These are phyloP conservation scores for Phallus indusiatus DNA, from an alignment of 768 basidiomycete genomes.

Conservation along the genomic window DNA sequence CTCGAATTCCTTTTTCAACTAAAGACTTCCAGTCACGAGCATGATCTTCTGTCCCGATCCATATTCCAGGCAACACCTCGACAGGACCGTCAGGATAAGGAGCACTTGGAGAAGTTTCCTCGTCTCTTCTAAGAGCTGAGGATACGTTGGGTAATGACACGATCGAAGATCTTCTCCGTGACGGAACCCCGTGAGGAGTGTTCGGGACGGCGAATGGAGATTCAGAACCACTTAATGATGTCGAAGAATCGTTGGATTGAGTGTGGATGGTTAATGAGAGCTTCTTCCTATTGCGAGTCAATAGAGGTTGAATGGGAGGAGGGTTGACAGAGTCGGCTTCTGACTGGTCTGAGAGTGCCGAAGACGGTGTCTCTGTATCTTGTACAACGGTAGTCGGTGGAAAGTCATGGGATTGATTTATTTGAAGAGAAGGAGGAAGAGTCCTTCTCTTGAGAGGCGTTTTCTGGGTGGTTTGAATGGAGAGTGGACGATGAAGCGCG, in stretches of 20 bases:
- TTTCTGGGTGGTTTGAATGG: slow-evolving; percentile 21
- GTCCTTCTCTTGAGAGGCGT: slow-evolving; percentile 40
- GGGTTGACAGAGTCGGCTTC: slow-evolving; percentile 42
- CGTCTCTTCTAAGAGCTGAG: slow-evolving; percentile 51
- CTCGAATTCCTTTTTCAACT: slow-evolving; percentile 59
- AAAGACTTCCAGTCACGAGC: slow-evolving; percentile 73
- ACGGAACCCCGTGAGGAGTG: slow-evolving; percentile 22
- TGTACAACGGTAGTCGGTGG: slow-evolving; percentile 41
- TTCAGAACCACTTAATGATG: slow-evolving; percentile 35
- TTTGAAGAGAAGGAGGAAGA: slow-evolving; percentile 47
- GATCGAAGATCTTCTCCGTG: slow-evolving; percentile 55
- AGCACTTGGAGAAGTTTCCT: slow-evolving; percentile 46
- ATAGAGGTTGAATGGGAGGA: slow-evolving; percentile 27
- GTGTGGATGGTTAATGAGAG: slow-evolving; percentile 60
- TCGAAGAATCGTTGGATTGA: slow-evolving; percentile 38
- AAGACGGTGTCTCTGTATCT: slow-evolving; percentile 31
- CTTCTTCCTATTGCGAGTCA: slow-evolving; percentile 65
- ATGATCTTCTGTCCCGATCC: slow-evolving; percentile 89
- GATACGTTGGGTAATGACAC: slow-evolving; percentile 54
- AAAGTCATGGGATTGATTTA: slow-evolving; percentile 41
- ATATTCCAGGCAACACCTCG: slow-evolving; percentile 77
- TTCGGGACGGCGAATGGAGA: slow-evolving; percentile 22
- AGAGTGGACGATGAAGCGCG: slow-evolving; percentile 17
- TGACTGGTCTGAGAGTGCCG: slow-evolving; percentile 43
- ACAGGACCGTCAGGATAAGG: slow-evolving; percentile 78